phyloP scores from a whole-genome alignment of 768 basidiomycete species.

The Atractiella rhizophila region DNA sequence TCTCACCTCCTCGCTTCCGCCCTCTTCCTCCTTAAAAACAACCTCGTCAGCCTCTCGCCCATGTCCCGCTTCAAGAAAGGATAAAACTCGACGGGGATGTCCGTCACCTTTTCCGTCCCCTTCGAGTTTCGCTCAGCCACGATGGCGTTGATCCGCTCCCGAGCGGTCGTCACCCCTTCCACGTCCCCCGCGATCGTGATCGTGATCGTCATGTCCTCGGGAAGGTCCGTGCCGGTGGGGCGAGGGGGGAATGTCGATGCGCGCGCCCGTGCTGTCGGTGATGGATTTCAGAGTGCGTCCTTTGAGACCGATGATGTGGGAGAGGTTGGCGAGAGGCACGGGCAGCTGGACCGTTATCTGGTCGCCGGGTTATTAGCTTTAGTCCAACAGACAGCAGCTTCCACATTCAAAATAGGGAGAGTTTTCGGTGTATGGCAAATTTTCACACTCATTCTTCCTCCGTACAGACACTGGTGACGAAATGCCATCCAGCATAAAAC shows the following conservation, averaged over 20 bases:
- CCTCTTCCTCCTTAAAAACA: slow-evolving; percentile 28
- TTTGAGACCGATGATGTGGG: slow-evolving; percentile 17
- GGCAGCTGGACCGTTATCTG: not conserved
- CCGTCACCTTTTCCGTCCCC: slow-evolving; percentile 49
- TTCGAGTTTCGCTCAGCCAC: slow-evolving; percentile 59
- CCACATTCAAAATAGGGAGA: slow-evolving; percentile 11
- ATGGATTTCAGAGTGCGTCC: slow-evolving; percentile 78
- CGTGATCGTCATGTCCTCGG: slow-evolving; percentile 49
- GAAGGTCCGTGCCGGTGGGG: slow-evolving; percentile 27
- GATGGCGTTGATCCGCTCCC: slow-evolving; percentile 51
- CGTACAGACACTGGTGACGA: too few species aligned
- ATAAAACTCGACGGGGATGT: slow-evolving; percentile 57
- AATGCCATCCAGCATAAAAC: too few species aligned
- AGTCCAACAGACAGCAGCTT: not conserved
- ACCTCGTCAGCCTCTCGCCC: too few species aligned
- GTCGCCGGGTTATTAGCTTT: not conserved
- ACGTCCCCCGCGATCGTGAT: slow-evolving; percentile 66
- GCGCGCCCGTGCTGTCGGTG: slow-evolving; percentile 66
- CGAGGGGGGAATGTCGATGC: slow-evolving; percentile 72
- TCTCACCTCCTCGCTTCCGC: slow-evolving; percentile 29
- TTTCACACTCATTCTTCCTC: too few species aligned
- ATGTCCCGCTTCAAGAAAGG: slow-evolving; percentile 58
- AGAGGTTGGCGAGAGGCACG: not conserved
- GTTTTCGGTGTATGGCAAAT: slow-evolving; percentile 19
- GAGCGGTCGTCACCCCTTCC: slow-evolving; percentile 53